These are phyloP conservation scores for Lepiota subincarnata DNA, from an alignment of 768 basidiomycete genomes.

Conservation along the genomic window DNA sequence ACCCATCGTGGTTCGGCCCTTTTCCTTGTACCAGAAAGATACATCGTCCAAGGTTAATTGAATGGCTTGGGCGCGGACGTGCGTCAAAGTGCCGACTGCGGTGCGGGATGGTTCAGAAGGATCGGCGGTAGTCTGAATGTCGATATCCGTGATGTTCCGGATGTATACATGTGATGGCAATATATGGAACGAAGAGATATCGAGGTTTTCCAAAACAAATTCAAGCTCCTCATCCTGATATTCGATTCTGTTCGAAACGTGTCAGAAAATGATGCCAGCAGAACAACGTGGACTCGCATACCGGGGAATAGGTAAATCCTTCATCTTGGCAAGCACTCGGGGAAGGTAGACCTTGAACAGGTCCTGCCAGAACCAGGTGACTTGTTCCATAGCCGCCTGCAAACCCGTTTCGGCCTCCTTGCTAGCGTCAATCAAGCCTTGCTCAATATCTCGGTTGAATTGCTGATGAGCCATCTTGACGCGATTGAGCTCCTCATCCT, in stretches of 20 bases:
- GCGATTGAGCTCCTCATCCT: slow-evolving; percentile 47
- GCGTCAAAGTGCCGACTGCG: slow-evolving; percentile 59
- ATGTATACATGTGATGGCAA: slow-evolving; percentile 70
- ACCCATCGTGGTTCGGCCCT: slow-evolving; percentile 42
- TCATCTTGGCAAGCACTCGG: slow-evolving; percentile 44
- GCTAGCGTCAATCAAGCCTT: slow-evolving; percentile 31
- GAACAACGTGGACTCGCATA: slow-evolving; percentile 18
- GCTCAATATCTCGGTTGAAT: slow-evolving; percentile 46
- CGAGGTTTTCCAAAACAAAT: slow-evolving; percentile 71
- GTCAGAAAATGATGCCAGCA: not conserved
- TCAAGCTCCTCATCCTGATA: slow-evolving; percentile 66
- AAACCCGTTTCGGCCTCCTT: slow-evolving; percentile 37
- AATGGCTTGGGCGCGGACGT: slow-evolving; percentile 60
- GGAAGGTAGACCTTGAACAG: slow-evolving; percentile 78
- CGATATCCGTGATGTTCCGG: slow-evolving; percentile 59
- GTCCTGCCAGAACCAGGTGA: slow-evolving; percentile 79
- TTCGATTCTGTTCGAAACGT: slow-evolving; percentile 50
- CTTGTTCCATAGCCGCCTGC: slow-evolving; percentile 53
- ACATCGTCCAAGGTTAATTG: slow-evolving; percentile 61
- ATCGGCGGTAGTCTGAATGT: slow-evolving; percentile 40
- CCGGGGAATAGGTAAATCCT: slow-evolving; percentile 70
- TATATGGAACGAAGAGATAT: slow-evolving; percentile 61
- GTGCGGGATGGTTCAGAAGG: slow-evolving; percentile 37
- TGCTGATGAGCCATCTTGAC: slow-evolving; percentile 44
- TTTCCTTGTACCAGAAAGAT: slow-evolving; percentile 73